These are phyloP conservation scores for Blastobotrys chiropterorum DNA, from an alignment of 805 yeast genomes.

Conservation along the genomic window DNA sequence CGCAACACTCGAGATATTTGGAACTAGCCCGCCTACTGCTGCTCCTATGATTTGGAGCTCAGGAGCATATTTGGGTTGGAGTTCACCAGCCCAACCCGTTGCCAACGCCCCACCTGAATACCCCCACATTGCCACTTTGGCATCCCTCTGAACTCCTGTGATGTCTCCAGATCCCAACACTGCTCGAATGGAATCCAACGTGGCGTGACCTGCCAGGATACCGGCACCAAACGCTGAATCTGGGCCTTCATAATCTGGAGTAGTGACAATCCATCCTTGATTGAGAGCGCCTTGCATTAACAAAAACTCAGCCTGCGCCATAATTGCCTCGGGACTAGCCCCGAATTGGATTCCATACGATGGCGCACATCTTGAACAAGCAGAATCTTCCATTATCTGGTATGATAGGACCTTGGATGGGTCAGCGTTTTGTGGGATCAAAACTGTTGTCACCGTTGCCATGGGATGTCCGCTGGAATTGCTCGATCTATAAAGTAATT, in stretches of 20 bases:
- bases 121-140: slow-evolving; percentile 76
- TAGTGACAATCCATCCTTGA: slow-evolving; percentile 17
- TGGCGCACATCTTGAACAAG: slow-evolving; percentile 24
- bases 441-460: slow-evolving; percentile 24
- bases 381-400: slow-evolving; percentile 26
- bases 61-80: slow-evolving; percentile 23
- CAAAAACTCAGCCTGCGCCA: slow-evolving; percentile 9
- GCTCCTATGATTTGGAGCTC: slow-evolving; percentile 23
- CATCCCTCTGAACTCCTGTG: slow-evolving; percentile 31
- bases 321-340: slow-evolving; percentile 2
- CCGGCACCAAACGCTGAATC: slow-evolving; percentile 26
- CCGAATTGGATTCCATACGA: slow-evolving; percentile 19
- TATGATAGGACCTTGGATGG: slow-evolving; percentile 18
- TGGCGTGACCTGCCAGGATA: slow-evolving; percentile 22
- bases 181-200: slow-evolving; percentile 25
- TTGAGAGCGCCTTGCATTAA: slow-evolving; percentile 14
- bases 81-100: slow-evolving; percentile 46
- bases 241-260: slow-evolving; percentile 29
- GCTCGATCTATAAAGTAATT: slow-evolving; percentile 14
- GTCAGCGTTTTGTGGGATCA: slow-evolving; percentile 20
- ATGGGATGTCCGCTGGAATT: slow-evolving; percentile 14
- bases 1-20: slow-evolving; percentile 16
- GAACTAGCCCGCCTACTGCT: slow-evolving; percentile 26
- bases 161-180: slow-evolving; percentile 13
- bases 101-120: slow-evolving; percentile 66